A percentile compares a stretch with the other conserved stretches of the same genome.
Evolutionary conservation across 208 protist genomes (phyloP).

Genomic region (Angomonas desouzai): DNA sequence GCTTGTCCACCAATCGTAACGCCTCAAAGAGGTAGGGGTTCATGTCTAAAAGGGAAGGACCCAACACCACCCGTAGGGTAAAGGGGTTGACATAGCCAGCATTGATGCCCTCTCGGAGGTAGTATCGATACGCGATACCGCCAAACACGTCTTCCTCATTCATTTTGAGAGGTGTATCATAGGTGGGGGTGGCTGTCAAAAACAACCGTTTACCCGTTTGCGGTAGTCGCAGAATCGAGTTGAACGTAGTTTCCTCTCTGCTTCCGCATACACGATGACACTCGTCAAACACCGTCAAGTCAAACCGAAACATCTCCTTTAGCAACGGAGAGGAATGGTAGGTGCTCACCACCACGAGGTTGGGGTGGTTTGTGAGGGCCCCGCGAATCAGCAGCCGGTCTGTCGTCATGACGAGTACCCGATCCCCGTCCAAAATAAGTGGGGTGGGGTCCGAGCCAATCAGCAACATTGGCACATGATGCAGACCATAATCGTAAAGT

Average conservation of each 20-base stretch:
- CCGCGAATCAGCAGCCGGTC: conserved; percentile 40
- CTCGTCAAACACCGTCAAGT: conserved; percentile 70
- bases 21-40: conserved; percentile 72
- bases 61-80: conserved; percentile 57
- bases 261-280: conserved; percentile 81
- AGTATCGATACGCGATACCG: conserved; percentile 73
- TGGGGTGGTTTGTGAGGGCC: conserved; percentile 26
- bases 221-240: conserved; percentile 54
- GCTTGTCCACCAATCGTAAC: conserved; percentile 68
- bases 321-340: conserved; percentile 77
- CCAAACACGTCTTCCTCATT: conserved; percentile 60
- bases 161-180: conserved; percentile 79
- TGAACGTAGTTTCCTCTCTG: conserved; percentile 51
- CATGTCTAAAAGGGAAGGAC: conserved; percentile 36
- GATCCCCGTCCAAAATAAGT: conserved; percentile 25
- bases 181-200: conserved; percentile 70
- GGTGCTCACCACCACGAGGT: conserved; percentile 55
- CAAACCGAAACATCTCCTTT: conserved; percentile 34
- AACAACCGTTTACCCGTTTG: conserved; percentile 46
- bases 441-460: conserved; percentile 52
- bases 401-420: conserved; percentile 53
- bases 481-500: conserved; percentile 57
- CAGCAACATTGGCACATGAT: conserved; percentile 40
- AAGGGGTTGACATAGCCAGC: conserved; percentile 70
- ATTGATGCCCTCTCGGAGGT: conserved; percentile 76